Base-by-base conservation (phyloP, 345 rosid genomes). In the Rubroshorea leprosula region DNA sequence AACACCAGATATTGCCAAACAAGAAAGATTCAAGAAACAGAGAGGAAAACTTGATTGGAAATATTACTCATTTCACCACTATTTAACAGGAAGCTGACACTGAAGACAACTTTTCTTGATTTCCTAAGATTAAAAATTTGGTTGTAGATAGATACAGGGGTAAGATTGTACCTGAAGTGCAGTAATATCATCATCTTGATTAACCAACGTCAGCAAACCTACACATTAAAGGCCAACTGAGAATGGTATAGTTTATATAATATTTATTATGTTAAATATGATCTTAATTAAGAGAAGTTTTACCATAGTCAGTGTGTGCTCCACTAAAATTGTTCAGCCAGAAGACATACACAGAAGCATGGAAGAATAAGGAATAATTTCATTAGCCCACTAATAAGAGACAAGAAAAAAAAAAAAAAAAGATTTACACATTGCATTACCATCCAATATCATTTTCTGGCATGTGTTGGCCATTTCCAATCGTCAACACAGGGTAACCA, bases 241-340 rank as follows among this genome's bases (percentile, higher is more conserved):
- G 18, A 44, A 1, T 2, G 3, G 6, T 13, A 44, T 13, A 44
- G 17, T 5, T 13, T 10, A 44, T 44, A 16, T 14, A 35, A 35
- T 8, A 3, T 44, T 6, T 44, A 44, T 44, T n/a, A 29, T 29
- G 6, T n/a, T 5, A 15, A 9, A 9, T n/a, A 6, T 38, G 2
- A 19, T 31, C 22, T 21, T 2, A 31, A 49, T 13, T 59, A 47
- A 10, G 13, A 60, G 62, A 44, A 52, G 15, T 35, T 21, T 78
- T 81, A 88, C 90, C 96, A 66, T 92, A 86, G 58, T 92, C 98
- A 5, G 96, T 92, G 74, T 77, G 89, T 35, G 90, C 93, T 74
- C 93, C 89, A 24, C 96, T 92, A 70, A 60, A 56, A 46, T 71
- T 57, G 24, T 35, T 60, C 62, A 23, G 25, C 39, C 66, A 19